Evolutionary conservation across 2,329 filamentous ascomycete species (phyloP), one percentile per base, ranked within the genome.

Genomic region (Penicillium sp.): DNA sequence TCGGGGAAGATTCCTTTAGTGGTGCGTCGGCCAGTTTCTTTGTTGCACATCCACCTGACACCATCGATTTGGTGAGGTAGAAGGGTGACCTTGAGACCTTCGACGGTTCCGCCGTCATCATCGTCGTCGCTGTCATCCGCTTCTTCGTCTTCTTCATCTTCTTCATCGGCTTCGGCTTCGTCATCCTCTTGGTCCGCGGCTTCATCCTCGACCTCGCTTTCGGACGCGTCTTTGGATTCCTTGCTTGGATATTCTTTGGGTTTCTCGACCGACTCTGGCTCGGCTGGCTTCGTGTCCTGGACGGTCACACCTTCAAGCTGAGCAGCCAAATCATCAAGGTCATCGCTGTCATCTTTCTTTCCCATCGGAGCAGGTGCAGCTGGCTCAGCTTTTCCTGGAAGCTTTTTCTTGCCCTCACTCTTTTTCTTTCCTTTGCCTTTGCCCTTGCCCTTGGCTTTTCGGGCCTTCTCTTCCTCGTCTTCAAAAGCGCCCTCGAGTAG

Each of bases 31-130:
- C 92, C 91, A 9, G 89, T 84, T 72, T 98, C 93, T 62, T 95
- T 89, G 51, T 91, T 88, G 48, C 81, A 86, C 89, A 98, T 95
- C 92, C 93, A 98, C 49, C 86, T 82, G 1, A 97, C 86, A 61
- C 93, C 93, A 48, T 95, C 89, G 12, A 96, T 83, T 70, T 98
- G 93, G 72, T 98, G 93, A 4, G 91, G 92, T 0, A 98, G 78
- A 2, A 98, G 78, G 63, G 87, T 91, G 52, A 97, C 89, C 48
- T 86, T 87, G 53, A 98, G 79, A 0, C 92, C 93, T 46, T 90
- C 85, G 0, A 96, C 77, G 53, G 74, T 81, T 44, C 79, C 84
- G 64, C 85, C 84, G 38, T 81, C 76, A 47, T 79, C 73, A 5
- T 79, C 73, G 23, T 79, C 74, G 6, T 80, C 75, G 4, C 78